phyloP scores from a whole-genome alignment of 2,329 filamentous ascomycete species.

The Neofusicoccum sp. region DNA sequence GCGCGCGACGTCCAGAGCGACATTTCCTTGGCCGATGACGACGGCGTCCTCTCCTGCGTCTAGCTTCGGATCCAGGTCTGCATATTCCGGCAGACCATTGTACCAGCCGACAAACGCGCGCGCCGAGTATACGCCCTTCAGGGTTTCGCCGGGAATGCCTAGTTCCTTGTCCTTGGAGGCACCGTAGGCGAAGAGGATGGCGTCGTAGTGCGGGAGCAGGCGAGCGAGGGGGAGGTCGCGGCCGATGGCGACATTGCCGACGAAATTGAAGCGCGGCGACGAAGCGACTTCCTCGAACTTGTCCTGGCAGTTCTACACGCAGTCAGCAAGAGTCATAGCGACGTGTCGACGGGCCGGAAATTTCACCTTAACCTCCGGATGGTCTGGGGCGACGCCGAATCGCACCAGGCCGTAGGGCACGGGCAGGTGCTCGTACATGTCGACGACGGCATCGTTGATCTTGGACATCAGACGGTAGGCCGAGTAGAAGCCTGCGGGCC shows the following conservation, averaged over 20 bases:
- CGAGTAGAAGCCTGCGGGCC: conserved; percentile 94
- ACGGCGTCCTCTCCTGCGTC: conserved; percentile 76
- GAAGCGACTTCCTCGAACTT: conserved; percentile 87
- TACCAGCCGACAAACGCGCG: conserved; percentile 98
- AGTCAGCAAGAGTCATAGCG: neutral
- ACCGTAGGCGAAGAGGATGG: conserved; percentile 88
- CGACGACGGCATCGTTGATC: conserved; percentile 68
- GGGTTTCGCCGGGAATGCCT: conserved; percentile 74
- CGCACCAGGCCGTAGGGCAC: conserved; percentile 90
- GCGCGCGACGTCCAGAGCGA: conserved; percentile 88
- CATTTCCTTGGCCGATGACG: conserved; percentile 92
- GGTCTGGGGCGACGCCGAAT: conserved; percentile 96
- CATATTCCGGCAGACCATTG: conserved; percentile 85
- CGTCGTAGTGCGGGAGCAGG: conserved; percentile 82
- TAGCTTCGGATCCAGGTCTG: conserved; percentile 69
- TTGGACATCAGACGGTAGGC: conserved; percentile 80
- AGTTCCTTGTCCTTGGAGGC: conserved; percentile 80
- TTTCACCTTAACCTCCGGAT: conserved; percentile 91
- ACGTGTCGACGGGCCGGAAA: neutral
- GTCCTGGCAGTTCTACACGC: conserved; percentile 79
- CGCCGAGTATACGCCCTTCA: conserved; percentile 79
- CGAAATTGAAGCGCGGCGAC: conserved; percentile 80
- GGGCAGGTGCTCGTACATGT: conserved; percentile 95
- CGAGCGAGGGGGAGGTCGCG: conserved; percentile 63
- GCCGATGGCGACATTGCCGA: conserved; percentile 85